These are phyloP conservation scores for Cercospora beticola DNA, from an alignment of 2,329 filamentous ascomycete genomes.

Conservation along the genomic window DNA sequence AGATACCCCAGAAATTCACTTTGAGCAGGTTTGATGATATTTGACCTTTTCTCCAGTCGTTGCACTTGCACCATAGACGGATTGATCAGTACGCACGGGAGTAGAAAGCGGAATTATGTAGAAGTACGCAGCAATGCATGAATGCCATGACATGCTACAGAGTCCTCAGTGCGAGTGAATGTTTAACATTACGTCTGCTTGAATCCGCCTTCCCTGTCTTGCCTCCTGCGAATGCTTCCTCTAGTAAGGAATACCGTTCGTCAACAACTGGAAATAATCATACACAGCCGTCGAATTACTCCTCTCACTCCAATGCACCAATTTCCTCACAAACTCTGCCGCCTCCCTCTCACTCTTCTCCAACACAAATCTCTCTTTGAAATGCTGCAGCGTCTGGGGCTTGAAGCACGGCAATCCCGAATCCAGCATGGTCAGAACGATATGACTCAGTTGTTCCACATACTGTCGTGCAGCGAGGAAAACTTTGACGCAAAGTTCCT, in stretches of 20 bases:
- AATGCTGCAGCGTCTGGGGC: constrained; percentile 88
- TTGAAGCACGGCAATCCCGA: constrained; percentile 97
- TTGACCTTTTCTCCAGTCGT: not conserved
- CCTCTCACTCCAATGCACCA: constrained; percentile 85
- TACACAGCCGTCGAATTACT: constrained; percentile 94
- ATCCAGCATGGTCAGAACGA: constrained; percentile 93
- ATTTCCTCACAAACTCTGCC: constrained; percentile 85
- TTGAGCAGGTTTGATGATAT: not conserved
- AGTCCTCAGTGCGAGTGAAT: not conserved
- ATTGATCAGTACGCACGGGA: not conserved
- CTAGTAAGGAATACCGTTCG: constrained; percentile 94
- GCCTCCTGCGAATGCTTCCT: not conserved
- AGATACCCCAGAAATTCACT: not conserved
- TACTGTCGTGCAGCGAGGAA: constrained; percentile 87
- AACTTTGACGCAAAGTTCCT: constrained; percentile 92
- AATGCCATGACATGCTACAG: not conserved
- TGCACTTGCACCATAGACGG: not conserved
- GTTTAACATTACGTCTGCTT: not conserved
- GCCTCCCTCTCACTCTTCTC: constrained; percentile 91
- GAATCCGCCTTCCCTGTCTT: not conserved
- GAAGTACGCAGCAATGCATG: not conserved
- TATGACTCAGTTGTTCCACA: constrained; percentile 82
- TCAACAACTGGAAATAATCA: constrained; percentile 95
- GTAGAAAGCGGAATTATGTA: not conserved
- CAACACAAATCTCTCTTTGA: constrained; percentile 86